Evolutionary conservation across 495 filamentous ascomycete species (phyloP), one percentile per base, ranked within the genome.

Genomic region (Lophium mytilinum): DNA sequence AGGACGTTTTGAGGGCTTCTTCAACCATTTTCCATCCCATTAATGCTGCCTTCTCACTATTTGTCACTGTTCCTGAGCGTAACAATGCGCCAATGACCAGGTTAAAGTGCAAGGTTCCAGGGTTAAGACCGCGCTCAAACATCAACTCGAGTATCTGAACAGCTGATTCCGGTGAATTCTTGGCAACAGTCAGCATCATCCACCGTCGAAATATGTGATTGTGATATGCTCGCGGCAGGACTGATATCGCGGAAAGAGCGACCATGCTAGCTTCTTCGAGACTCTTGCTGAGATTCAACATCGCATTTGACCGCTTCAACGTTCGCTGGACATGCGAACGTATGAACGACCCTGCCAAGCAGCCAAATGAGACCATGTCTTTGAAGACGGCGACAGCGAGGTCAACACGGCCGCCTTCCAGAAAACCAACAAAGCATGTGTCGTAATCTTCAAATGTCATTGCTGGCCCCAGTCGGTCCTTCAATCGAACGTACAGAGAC

Each of bases 11-110:
- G 6, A 48, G 9, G 21, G 14, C 33, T 48, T 14, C 48, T 11
- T 61, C 55, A 11, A 61, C 43, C 62, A 65, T 65, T 9, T 37
- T 53, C 62, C 62, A 65, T 9, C 49, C 58, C 19, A 65, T 45
- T 39, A 55, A 52, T 24, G 61, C 62, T 4, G 58, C 62, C 40
- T 61, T 65, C 12, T 61, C 24, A 14, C 34, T 24, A 17, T 35
- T 35, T 40, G 12, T 35, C 15, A 33, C 18, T 6, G 55, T 36
- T 21, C 52, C 52, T 11, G 54, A 50, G 9, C 52, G 54, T 9
- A 62, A 47, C 14, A 62, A 49, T n/a, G 56, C 43, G 19, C 37
- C 57, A 8, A 66, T 37, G 6, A 62, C 40, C 15, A 62, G 55
- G 39, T 66, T 62, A 48, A 62, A 62, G 36, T 66, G 60, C 10